A percentile compares a stretch with the other conserved stretches of the same genome.
Evolutionary conservation across 768 basidiomycete genomes (phyloP).

Genomic region (Pleurotus tuoliensis): DNA sequence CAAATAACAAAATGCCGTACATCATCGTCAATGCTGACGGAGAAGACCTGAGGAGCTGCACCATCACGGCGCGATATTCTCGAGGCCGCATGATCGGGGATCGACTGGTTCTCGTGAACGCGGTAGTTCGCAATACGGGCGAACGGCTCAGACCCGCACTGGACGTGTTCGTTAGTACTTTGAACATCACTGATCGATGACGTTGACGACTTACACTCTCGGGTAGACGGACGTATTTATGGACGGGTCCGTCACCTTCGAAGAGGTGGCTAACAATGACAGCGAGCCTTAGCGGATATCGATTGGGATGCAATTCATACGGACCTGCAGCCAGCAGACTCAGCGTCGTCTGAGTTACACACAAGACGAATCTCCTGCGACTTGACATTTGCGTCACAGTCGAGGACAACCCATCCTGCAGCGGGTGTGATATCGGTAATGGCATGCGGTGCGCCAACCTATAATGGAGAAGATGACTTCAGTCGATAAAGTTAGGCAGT

Average conservation of each 20-base stretch:
- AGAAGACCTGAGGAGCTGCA: background rate
- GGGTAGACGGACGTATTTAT: background rate
- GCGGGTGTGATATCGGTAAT: background rate
- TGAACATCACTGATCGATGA: too few relatives aligned
- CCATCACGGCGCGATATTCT: background rate
- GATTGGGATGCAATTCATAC: too few relatives aligned
- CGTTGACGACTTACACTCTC: too few relatives aligned
- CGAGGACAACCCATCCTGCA: background rate
- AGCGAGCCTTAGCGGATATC: too few relatives aligned
- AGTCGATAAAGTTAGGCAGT: too few relatives aligned
- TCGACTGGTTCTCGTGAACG: background rate
- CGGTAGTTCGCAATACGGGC: background rate
- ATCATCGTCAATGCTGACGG: background rate
- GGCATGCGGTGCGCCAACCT: background rate
- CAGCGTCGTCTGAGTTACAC: background rate
- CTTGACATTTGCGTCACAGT: background rate
- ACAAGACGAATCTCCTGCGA: background rate
- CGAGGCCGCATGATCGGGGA: background rate
- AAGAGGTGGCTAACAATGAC: constrained; percentile 2
- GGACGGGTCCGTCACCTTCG: background rate
- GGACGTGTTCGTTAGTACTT: too few relatives aligned
- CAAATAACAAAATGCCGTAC: too few relatives aligned
- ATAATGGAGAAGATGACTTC: too few relatives aligned
- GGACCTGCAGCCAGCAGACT: background rate
- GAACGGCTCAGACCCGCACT: background rate